Base-by-base conservation (phyloP, 257 asterid genomes). In the Galeopsis tetrahit region DNA sequence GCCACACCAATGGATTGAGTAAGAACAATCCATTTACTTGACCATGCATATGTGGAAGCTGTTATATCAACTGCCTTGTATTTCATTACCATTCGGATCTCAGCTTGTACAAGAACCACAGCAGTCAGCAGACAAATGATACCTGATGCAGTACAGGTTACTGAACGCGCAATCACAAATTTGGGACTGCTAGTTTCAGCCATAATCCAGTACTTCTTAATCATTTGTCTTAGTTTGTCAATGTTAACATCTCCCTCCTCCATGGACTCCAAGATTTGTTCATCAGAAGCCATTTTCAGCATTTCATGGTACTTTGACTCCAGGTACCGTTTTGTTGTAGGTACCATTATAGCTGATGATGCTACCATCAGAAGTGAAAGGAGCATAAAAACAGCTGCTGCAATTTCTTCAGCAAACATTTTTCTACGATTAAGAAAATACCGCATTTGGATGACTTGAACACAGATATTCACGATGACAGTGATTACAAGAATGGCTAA, bases 151-250 rank as follows among this genome's bases (percentile, higher is more conserved):
- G 75, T 58, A 34, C 77, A 74, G 14, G 67, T 63, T 7, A 71
- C 82, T 2, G 84, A 79, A 11, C 87, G 78, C 5, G 82, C 81
- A 14, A 83, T 81, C 73, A 83, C 83, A 61, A 83, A 83, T 63
- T 81, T 82, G 21, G 85, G 85, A 64, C 75, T 46, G 14, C 85
- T 71, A 7, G 85, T 78, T 57, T 75, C 80, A 9, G 80, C 80
- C 85, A 83, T 83, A 68, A 81, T 77, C 78, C 78, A 76, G 39
- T 81, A 73, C 60, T 73, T 72, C 70, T 48, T 62, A 4, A 79
- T 49, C 71, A 31, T 13, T 33, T 42, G 31, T 66, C 70, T 71
- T 38, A 60, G 63, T 15, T 81, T 60, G n/a, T 66, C 70, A 6
- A 70, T 7, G 1, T 21, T 42, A 0, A 66, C 40, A 3, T 43